Conservation (phyloP, 192 early-diverging fungal species). For the Entomortierella beljakovae region DNA sequence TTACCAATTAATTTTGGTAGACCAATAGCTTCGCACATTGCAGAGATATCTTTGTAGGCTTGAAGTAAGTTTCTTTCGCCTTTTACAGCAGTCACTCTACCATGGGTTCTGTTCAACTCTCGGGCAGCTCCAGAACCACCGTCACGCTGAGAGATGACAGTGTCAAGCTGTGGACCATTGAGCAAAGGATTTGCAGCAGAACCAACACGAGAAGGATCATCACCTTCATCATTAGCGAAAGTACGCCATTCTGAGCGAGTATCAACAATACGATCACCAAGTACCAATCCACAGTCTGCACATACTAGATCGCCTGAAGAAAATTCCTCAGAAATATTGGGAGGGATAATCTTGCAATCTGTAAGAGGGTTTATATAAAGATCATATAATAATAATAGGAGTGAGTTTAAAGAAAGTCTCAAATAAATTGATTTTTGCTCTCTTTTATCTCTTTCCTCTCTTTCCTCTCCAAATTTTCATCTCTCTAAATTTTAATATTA, state of each 20-base stretch:
- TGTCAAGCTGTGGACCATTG: conserved; percentile 85
- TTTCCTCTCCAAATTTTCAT: neutral
- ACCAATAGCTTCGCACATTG: conserved; percentile 85
- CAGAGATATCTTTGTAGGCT: conserved; percentile 81
- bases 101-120: conserved; percentile 79
- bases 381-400: conserved; percentile 1
- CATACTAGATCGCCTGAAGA: conserved; percentile 90
- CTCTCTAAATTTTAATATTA: neutral
- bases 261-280: conserved; percentile 91
- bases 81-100: conserved; percentile 76
- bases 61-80: conserved; percentile 79
- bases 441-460: neutral
- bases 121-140: conserved; percentile 77
- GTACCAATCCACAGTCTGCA: conserved; percentile 88
- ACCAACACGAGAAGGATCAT: conserved; percentile 94
- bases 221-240: conserved; percentile 90
- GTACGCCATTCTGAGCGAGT: conserved; percentile 98
- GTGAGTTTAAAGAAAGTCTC: neutral
- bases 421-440: conserved; percentile 11
- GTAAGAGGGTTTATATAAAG: neutral
- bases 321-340: conserved; percentile 94
- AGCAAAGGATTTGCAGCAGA: conserved; percentile 81
- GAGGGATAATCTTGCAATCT: conserved; percentile 81
- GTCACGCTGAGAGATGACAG: conserved; percentile 81
- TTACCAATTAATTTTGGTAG: conserved; percentile 74